phyloP scores from a whole-genome alignment of 192 early-diverging fungal species.

The Oehlia diaphana region DNA sequence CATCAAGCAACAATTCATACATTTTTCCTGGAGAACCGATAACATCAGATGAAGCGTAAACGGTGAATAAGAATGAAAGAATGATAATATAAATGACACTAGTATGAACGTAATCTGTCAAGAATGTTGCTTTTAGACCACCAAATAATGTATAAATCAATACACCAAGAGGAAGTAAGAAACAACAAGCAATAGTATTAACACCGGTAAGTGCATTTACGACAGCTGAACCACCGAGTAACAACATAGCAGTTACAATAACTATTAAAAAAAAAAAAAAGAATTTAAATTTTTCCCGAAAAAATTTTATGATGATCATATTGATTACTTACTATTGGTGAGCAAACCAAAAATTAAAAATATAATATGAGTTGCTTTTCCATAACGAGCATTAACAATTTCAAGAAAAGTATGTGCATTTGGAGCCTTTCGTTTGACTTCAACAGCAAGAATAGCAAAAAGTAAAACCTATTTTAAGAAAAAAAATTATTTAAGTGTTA shows the following conservation, averaged over 20 bases:
- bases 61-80: constrained; percentile 65
- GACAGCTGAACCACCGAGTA: constrained; percentile 71
- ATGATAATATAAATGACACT: constrained; percentile 71
- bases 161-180: constrained; percentile 69
- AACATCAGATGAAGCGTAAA: constrained; percentile 56
- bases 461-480: constrained; percentile 50
- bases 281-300: not conserved
- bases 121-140: constrained; percentile 73
- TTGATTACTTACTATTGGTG: constrained; percentile 44
- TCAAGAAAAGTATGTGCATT: constrained; percentile 77
- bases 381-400: constrained; percentile 67
- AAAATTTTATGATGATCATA: not conserved
- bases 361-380: constrained; percentile 57
- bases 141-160: constrained; percentile 66
- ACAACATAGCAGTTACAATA: constrained; percentile 73
- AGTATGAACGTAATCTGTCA: constrained; percentile 73
- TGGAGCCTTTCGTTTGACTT: constrained; percentile 69
- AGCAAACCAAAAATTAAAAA: constrained; percentile 55
- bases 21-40: constrained; percentile 67
- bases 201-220: constrained; percentile 67
- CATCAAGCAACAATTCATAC: constrained; percentile 63
- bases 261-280: constrained; percentile 28
- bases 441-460: constrained; percentile 74
- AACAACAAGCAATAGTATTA: constrained; percentile 60
- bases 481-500: too few relatives aligned